Percentiles rank a stretch among this genome's conserved stretches.
phyloP scores from a whole-genome alignment of 78 protist species.

The Paulinella micropora region DNA sequence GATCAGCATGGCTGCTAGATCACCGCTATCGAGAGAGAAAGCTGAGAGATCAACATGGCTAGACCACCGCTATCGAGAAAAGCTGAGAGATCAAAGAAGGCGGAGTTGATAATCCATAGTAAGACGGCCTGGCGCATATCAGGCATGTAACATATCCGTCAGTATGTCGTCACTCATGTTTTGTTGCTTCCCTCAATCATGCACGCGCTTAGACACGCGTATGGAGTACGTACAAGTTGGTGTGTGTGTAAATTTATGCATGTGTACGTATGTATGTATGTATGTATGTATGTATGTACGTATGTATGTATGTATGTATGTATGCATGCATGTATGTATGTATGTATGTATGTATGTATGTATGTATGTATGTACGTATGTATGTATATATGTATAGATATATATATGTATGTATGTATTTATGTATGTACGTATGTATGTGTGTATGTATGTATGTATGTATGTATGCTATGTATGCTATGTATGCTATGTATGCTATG shows the following conservation, averaged over 20 bases:
- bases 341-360: conserved; percentile 7
- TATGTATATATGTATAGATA: not conserved
- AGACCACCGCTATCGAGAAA: too few species aligned
- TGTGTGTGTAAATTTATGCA: not conserved
- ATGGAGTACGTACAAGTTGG: not conserved
- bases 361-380: not conserved
- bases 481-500: too few species aligned
- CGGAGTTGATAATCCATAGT: too few species aligned
- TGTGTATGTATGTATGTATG: not conserved
- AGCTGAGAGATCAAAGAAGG: too few species aligned
- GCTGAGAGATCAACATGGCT: too few species aligned
- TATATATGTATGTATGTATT: not conserved
- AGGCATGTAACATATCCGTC: too few species aligned
- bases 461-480: not conserved
- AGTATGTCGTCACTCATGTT: too few species aligned
- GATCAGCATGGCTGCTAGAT: too few species aligned
- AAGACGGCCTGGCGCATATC: too few species aligned
- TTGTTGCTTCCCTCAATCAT: too few species aligned
- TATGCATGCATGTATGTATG: not conserved
- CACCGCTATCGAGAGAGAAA: too few species aligned
- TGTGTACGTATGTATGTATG: conserved; percentile 1
- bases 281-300: conserved; percentile 10
- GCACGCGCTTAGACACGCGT: too few species aligned
- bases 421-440: not conserved
- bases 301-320: conserved; percentile 11